Percentiles rank a stretch among this genome's conserved stretches.
These are phyloP conservation scores for Auricularia heimuer DNA, from an alignment of 768 basidiomycete species.

Conservation along the genomic window DNA sequence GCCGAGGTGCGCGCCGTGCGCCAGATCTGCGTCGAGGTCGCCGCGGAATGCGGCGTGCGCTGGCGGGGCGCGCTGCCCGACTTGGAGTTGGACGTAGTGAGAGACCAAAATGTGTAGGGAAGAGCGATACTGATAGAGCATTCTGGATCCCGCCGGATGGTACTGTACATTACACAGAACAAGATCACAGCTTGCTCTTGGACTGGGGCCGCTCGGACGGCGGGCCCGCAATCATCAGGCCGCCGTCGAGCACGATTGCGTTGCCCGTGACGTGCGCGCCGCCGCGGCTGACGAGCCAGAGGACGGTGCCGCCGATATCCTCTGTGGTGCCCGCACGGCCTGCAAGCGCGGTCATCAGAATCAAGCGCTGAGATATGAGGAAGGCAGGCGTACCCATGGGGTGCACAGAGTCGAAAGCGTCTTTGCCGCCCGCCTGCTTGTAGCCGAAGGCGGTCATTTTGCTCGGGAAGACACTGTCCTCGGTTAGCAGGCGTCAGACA, in stretches of 20 bases:
- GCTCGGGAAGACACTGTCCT: conserved; percentile 57
- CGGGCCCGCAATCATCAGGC: conserved; percentile 29
- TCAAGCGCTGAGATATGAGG: not conserved
- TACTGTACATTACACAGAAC: not conserved
- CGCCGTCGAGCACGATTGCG: conserved; percentile 54
- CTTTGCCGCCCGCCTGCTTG: conserved; percentile 39
- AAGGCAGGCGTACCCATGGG: conserved; percentile 46
- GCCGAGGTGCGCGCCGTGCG: conserved; percentile 47
- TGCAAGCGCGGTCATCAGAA: not conserved
- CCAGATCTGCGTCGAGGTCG: conserved; percentile 43
- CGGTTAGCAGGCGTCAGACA: not conserved
- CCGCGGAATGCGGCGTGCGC: conserved; percentile 34
- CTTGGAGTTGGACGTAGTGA: not conserved
- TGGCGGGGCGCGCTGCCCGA: conserved; percentile 51
- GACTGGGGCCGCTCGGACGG: not conserved
- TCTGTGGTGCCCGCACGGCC: conserved; percentile 37
- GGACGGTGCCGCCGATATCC: conserved; percentile 52
- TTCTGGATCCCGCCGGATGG: too few species aligned
- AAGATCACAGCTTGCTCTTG: not conserved
- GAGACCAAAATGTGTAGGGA: too few species aligned
- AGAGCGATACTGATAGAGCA: too few species aligned
- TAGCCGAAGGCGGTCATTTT: conserved; percentile 77
- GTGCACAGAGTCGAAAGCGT: conserved; percentile 40
- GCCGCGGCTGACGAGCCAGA: conserved; percentile 52
- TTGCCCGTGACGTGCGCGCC: conserved; percentile 57